Base-by-base conservation (phyloP, 2,329 filamentous ascomycete species). In the Claviceps citrina region DNA sequence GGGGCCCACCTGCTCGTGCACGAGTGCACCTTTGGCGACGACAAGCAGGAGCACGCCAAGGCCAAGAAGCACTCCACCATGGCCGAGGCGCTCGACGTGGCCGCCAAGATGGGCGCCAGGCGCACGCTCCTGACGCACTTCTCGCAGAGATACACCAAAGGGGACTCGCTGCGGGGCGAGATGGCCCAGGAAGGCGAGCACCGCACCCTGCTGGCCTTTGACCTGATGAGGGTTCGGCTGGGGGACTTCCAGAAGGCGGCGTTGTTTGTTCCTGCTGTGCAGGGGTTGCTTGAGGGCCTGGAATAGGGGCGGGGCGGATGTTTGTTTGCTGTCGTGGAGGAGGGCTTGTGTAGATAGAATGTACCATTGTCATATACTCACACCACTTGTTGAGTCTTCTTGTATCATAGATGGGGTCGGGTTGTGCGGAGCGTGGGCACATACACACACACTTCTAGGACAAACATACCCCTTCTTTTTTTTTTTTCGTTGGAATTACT, bases 1-100 rank as follows among this genome's bases (percentile, higher is more conserved):
- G 78, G 77, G 45, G 78, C 81, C 2, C 93, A 89, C 12, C 70
- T 98, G 6, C 73, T 95, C 5, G 76, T 98, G 41, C 91, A 98
- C 64, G 91, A 98, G 68, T 87, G 86, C 46, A 98, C 91, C 0
- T 96, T 98, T 54, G 84, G 91, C 49, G 84, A 94, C 54, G 84
- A 91, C 51, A 73, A 94, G 50, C 51, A 60, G 30, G 73, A 70
- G 13, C 87, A 95, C 52, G 91, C 91, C 4, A 55, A 71, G 22
- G 83, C 81, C 38, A 98, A 98, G 73, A 86, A 81, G 54, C 91
- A 98, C 64, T 84, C 74, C 30, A 98, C 91, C 7, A 84, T 86
- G 45, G 73, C 73, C 12, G 91, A 98, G 63, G 91, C 91, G 1
- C 70, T 98, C 3, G 69, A 67, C 33, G 72, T 96, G 3, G 89